Evolutionary conservation across 306 rosid species (phyloP).

Genomic region (Cicer bijugum): DNA sequence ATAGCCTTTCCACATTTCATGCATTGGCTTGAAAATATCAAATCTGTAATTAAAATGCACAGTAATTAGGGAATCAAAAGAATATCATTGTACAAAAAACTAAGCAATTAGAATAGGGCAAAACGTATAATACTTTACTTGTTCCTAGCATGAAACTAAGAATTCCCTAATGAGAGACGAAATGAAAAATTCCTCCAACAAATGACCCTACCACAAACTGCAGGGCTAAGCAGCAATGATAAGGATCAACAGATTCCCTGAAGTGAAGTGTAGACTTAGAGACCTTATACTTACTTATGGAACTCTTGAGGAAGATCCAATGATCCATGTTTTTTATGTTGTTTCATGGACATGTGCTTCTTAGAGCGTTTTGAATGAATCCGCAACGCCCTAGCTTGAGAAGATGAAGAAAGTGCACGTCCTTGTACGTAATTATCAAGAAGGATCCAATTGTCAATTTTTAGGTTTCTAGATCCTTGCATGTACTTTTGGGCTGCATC

Average conservation of each 20-base stretch:
- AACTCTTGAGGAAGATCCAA: conserved; percentile 64
- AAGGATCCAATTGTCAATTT: conserved; percentile 70
- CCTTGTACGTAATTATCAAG: conserved; percentile 74
- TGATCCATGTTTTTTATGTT: conserved; percentile 67
- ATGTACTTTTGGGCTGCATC: conserved; percentile 70
- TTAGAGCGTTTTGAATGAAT: conserved; percentile 77
- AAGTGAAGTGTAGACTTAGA: conserved; percentile 36
- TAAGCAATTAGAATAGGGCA: conserved; percentile 3
- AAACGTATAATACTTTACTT: background rate
- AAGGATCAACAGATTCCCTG: conserved; percentile 12
- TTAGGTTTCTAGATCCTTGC: conserved; percentile 73
- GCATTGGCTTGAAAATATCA: conserved; percentile 72
- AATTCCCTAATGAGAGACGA: conserved; percentile 23
- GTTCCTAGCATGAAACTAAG: conserved; percentile 13
- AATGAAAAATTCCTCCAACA: conserved; percentile 8
- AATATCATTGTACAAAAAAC: conserved; percentile 1
- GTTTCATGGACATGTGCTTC: conserved; percentile 77
- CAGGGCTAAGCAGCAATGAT: background rate
- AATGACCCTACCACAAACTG: background rate
- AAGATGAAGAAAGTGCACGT: conserved; percentile 47
- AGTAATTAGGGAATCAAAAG: conserved; percentile 29
- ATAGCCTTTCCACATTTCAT: conserved; percentile 86
- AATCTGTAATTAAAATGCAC: conserved; percentile 57
- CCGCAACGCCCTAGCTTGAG: conserved; percentile 60
- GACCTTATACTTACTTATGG: conserved; percentile 58